Percentiles rank a stretch among this genome's conserved stretches.
These are phyloP conservation scores for Podochytrium sp. DNA, from an alignment of 192 early-diverging fungal genomes.

Conservation along the genomic window DNA sequence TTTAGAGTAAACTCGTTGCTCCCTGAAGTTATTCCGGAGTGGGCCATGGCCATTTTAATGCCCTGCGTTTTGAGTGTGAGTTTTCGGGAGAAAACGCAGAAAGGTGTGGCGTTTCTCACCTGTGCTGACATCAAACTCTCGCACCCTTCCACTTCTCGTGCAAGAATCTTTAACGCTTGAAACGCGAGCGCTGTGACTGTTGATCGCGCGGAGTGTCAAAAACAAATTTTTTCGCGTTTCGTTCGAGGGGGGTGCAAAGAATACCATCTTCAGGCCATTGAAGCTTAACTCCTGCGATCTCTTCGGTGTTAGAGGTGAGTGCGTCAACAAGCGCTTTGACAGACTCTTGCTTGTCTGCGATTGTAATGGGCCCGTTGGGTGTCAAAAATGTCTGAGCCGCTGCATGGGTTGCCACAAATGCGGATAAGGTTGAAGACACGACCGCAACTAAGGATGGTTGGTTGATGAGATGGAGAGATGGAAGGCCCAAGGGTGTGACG, in stretches of 20 bases:
- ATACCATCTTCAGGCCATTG: slow-evolving; percentile 19
- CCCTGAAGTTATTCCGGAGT: slow-evolving; percentile 28
- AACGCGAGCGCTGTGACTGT: slow-evolving; percentile 57
- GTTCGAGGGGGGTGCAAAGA: neutral
- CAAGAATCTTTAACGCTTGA: slow-evolving; percentile 62
- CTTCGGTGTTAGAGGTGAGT: neutral
- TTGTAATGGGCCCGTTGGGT: neutral
- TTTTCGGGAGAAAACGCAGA: neutral
- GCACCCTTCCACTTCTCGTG: slow-evolving; percentile 60
- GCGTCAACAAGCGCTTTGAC: slow-evolving; percentile 16
- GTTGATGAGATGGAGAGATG: neutral
- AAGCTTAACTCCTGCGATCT: neutral
- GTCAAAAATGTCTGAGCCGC: slow-evolving; percentile 3
- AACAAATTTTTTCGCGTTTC: neutral
- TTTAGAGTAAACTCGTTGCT: slow-evolving; percentile 6
- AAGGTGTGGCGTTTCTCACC: slow-evolving; percentile 36
- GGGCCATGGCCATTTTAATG: slow-evolving; percentile 37
- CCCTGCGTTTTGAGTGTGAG: slow-evolving; percentile 28
- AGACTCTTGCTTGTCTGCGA: slow-evolving; percentile 3
- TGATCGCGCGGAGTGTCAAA: neutral
- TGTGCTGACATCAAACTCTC: slow-evolving; percentile 58
- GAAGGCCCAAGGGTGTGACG: slow-evolving; percentile 20
- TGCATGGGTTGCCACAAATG: slow-evolving; percentile 4
- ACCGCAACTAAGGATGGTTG: slow-evolving; percentile 1
- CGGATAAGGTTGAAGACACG: neutral